Base-by-base conservation (phyloP, 1,284 basidiomycete species). In the Boletus albobrunnescens region DNA sequence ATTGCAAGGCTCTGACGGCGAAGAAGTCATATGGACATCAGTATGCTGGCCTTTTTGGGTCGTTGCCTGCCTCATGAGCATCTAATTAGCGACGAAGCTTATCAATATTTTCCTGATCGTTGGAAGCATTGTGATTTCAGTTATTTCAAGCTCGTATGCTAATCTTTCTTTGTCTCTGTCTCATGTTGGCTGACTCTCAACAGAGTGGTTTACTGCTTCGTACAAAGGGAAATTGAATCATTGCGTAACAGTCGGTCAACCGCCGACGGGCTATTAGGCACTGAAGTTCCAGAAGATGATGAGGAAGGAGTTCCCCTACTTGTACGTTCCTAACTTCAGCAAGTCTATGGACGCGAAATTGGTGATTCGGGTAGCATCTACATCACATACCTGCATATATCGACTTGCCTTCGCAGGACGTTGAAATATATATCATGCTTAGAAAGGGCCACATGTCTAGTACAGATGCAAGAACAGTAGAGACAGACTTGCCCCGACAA, bases 401-500 rank as follows among this genome's bases (percentile, higher is more conserved):
- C 24, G 41, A 36, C 32, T 20, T 27, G 13, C 37, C 38, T 27
- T 41, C 20, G 35, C 46, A 47, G 16, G 32, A 36, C 32, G 33
- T 23, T 20, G 31, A 32, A 41, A 39, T 40, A 17, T 51, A 52
- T 37, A 37, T 23, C 32, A 43, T 44, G 19, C 36, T 40, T 28
- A 22, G 13, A 31, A 5, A 36, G 13, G 36, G 47, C 46, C 28
- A 44, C 20, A 19, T 20, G 16, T 56, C 57, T 61, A 89, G 65
- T 91, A 91, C 64, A 84, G 80, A 64, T 95, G 92, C 56, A 95
- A 70, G 74, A 95, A 94, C 36, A 96, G 72, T 53, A 96, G 66
- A 35, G 87, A 88, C 49, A 93, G 67, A 60, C 88, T 91, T 12
- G 91, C 89, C 20, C 91, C 87, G 39, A 95, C 74, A 49, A 96